These are phyloP conservation scores for Candida corydali DNA, from an alignment of 805 yeast species.

Conservation along the genomic window DNA sequence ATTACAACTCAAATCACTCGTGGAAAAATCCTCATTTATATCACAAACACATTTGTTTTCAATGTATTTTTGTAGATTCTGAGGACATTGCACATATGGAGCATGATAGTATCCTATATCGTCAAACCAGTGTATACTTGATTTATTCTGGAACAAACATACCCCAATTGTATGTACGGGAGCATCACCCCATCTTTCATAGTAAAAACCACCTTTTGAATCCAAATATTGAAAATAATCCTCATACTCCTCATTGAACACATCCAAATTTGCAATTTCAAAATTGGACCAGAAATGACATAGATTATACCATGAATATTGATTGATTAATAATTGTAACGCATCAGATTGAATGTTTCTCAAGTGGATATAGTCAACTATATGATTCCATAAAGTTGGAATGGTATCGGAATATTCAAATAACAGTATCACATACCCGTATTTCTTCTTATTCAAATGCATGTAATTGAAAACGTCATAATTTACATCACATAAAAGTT, in stretches of 20 bases:
- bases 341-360: constrained; percentile 1
- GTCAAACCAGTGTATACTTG: constrained; percentile 65
- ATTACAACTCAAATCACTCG: constrained; percentile 19
- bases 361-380: constrained; percentile 40
- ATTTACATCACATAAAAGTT: constrained; percentile 56
- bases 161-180: constrained; percentile 84
- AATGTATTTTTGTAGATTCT: constrained; percentile 20
- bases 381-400: constrained; percentile 58
- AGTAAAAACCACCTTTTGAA: constrained; percentile 69
- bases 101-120: constrained; percentile 72
- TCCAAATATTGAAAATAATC: constrained; percentile 63
- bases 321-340: constrained; percentile 4
- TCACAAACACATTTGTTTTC: constrained; percentile 34
- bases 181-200: constrained; percentile 93
- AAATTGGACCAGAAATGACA: constrained; percentile 86
- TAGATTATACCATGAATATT: constrained; percentile 43
- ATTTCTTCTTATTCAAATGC: constrained; percentile 50
- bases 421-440: constrained; percentile 65
- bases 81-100: constrained; percentile 65
- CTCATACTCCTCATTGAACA: constrained; percentile 58
- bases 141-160: constrained; percentile 52
- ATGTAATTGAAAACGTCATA: constrained; percentile 60
- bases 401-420: constrained; percentile 63
- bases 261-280: constrained; percentile 68
- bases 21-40: constrained; percentile 31